Evolutionary conservation across 768 basidiomycete genomes (phyloP).

Genomic region (Auricularia cornea): DNA sequence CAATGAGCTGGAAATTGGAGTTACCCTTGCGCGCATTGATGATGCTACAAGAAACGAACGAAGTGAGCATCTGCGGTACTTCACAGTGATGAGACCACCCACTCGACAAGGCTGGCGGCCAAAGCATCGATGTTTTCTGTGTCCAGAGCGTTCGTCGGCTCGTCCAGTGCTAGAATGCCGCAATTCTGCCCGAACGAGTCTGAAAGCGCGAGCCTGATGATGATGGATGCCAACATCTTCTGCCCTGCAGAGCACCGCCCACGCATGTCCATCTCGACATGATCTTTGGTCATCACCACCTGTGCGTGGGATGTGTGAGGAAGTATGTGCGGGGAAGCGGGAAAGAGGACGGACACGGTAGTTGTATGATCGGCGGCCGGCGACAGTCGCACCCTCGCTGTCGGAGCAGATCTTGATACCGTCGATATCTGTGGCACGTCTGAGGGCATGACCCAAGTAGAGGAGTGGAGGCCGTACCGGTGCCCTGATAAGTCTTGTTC

Average conservation of each 20-base stretch:
- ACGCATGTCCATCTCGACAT: conserved; percentile 99
- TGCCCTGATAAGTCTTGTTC: conserved; percentile 99
- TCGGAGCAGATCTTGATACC: conserved; percentile 94
- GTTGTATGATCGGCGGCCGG: conserved; percentile 91
- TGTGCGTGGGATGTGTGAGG: conserved; percentile 23
- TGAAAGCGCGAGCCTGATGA: conserved; percentile 92
- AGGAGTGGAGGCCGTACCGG: conserved; percentile 47
- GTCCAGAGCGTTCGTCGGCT: conserved; percentile 96
- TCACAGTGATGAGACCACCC: too few species aligned
- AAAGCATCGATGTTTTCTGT: conserved; percentile 93
- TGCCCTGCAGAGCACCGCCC: conserved; percentile 97
- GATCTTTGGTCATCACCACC: conserved; percentile 99
- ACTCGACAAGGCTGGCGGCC: conserved; percentile 89
- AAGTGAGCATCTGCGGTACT: too few species aligned
- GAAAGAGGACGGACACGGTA: conserved; percentile 60
- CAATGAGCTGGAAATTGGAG: conserved; percentile 91
- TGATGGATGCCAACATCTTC: conserved; percentile 97
- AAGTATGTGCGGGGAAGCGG: background rate
- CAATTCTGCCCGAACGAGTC: conserved; percentile 98
- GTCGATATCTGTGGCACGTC: conserved; percentile 85
- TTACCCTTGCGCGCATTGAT: conserved; percentile 87
- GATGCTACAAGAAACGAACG: conserved; percentile 65
- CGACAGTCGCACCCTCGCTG: conserved; percentile 61
- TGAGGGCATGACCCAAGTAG: too few species aligned
- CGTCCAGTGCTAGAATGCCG: conserved; percentile 94